phyloP scores from a whole-genome alignment of 2,329 filamentous ascomycete genomes.

The Alternaria panax region DNA sequence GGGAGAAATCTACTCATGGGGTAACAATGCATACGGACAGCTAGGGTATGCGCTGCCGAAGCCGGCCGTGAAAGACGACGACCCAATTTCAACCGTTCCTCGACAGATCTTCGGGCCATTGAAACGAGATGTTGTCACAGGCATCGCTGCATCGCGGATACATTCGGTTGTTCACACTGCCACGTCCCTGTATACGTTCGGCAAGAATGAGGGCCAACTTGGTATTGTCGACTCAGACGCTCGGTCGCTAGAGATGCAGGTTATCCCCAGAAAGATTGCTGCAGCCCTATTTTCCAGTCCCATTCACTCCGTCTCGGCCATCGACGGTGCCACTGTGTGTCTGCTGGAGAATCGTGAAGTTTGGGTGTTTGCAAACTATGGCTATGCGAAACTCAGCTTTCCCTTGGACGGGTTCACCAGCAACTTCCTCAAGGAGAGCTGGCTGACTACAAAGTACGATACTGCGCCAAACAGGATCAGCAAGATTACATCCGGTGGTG shows the following conservation, averaged over 20 bases:
- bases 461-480: conserved; percentile 71
- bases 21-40: conserved; percentile 83
- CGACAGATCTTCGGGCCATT: conserved; percentile 90
- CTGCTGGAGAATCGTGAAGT: conserved; percentile 87
- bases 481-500: conserved; percentile 82
- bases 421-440: conserved; percentile 71
- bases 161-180: conserved; percentile 90
- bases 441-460: conserved; percentile 71
- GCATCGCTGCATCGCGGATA: conserved; percentile 85
- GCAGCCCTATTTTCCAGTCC: conserved; percentile 77
- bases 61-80: conserved; percentile 74
- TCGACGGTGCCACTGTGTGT: conserved; percentile 86
- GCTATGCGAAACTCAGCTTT: conserved; percentile 89
- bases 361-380: conserved; percentile 94
- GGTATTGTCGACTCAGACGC: conserved; percentile 95
- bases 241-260: conserved; percentile 84
- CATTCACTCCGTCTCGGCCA: conserved; percentile 83
- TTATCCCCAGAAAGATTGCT: conserved; percentile 83
- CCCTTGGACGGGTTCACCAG: conserved; percentile 77
- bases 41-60: conserved; percentile 82
- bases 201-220: conserved; percentile 92
- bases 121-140: conserved; percentile 83
- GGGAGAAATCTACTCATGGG: conserved; percentile 96
- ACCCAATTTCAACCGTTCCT: conserved; percentile 80
- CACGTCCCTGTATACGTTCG: conserved; percentile 87